phyloP scores from a whole-genome alignment of 768 basidiomycete species.

The Sarcomyxa edulis region DNA sequence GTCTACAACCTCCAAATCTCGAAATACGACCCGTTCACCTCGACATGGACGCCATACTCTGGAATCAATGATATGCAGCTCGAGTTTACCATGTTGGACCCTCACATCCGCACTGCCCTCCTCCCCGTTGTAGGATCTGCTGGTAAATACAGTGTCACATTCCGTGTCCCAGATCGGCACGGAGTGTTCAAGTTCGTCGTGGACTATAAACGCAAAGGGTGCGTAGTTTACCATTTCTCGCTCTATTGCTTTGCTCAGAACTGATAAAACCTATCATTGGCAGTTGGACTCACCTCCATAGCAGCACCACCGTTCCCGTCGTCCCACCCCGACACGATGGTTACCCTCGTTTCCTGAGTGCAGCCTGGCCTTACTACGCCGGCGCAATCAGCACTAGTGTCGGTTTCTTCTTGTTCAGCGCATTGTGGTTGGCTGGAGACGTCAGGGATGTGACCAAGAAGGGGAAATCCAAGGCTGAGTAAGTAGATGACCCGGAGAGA shows the following conservation, averaged over 20 bases:
- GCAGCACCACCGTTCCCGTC: constrained; percentile 74
- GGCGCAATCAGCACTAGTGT: constrained; percentile 87
- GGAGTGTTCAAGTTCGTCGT: constrained; percentile 98
- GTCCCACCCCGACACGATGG: constrained; percentile 94
- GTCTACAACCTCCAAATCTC: constrained; percentile 73
- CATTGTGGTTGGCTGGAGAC: constrained; percentile 84
- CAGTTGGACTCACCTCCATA: constrained; percentile 73
- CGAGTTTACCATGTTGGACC: constrained; percentile 98
- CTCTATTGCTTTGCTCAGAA: constrained; percentile 1
- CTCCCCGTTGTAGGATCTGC: constrained; percentile 48
- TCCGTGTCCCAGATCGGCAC: constrained; percentile 91
- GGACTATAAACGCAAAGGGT: constrained; percentile 88
- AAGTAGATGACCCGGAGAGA: constrained; percentile 11
- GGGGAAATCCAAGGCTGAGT: constrained; percentile 39
- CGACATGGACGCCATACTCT: constrained; percentile 68
- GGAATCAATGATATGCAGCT: constrained; percentile 78
- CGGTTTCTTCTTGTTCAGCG: constrained; percentile 82
- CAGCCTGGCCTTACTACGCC: constrained; percentile 94
- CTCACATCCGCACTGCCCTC: constrained; percentile 83
- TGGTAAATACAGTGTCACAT: constrained; percentile 73
- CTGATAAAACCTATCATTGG: constrained; percentile 5
- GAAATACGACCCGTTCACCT: constrained; percentile 49
- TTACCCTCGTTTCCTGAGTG: constrained; percentile 91
- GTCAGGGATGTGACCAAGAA: constrained; percentile 55
- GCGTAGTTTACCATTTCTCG: constrained; percentile 19